A percentile compares a stretch with the other conserved stretches of the same genome.
These are phyloP conservation scores for Cytospora paraplurivora DNA, from an alignment of 2,329 filamentous ascomycete genomes.

Conservation along the genomic window DNA sequence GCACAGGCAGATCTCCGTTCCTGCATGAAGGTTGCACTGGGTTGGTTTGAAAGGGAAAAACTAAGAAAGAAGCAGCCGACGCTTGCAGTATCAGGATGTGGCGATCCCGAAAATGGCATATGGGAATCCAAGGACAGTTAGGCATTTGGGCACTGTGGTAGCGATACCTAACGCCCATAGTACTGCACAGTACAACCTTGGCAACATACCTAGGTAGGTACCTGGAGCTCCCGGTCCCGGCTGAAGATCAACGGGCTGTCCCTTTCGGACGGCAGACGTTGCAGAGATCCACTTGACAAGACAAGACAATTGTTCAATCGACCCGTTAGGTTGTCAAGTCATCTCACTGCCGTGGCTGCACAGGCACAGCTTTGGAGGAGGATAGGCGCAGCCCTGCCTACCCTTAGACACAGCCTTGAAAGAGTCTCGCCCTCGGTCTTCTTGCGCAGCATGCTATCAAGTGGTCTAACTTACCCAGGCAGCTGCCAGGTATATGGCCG, in stretches of 20 bases:
- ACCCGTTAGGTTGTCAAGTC: too few species aligned
- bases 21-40: neutral
- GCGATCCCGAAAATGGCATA: neutral
- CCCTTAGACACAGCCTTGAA: too few species aligned
- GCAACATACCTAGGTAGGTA: neutral
- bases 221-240: neutral
- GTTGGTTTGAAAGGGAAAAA: neutral
- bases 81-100: neutral
- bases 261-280: neutral
- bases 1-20: conserved; percentile 4
- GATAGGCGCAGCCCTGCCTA: too few species aligned
- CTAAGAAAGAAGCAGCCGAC: neutral
- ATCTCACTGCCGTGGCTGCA: too few species aligned
- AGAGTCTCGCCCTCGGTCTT: too few species aligned
- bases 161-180: neutral
- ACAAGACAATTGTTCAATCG: neutral
- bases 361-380: too few species aligned
- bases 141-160: neutral
- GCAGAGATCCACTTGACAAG: neutral
- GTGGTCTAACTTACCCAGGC: neutral
- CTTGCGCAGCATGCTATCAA: neutral
- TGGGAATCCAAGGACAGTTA: neutral
- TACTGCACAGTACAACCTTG: neutral
- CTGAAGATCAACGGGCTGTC: neutral
- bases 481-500: neutral